Evolutionary conservation across 495 filamentous ascomycete species (phyloP).

Genomic region (Aspergillus baeticus): DNA sequence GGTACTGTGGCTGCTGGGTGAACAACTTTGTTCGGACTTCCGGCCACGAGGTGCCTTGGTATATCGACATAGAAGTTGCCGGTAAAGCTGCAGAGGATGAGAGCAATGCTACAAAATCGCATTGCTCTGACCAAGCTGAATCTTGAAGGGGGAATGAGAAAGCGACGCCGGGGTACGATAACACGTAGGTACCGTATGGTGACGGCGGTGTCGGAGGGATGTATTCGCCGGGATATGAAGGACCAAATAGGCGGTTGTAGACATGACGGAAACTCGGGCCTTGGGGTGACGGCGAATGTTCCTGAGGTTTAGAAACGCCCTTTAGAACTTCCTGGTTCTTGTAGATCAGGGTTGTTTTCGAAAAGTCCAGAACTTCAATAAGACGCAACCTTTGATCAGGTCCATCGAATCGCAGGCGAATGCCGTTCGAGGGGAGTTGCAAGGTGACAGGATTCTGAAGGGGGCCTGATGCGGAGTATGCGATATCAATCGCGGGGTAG

Average conservation of each 20-base stretch:
- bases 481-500: slow-evolving; percentile 80
- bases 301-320: slow-evolving; percentile 45
- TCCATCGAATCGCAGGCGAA: slow-evolving; percentile 90
- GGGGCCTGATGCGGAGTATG: slow-evolving; percentile 69
- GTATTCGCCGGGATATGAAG: slow-evolving; percentile 90
- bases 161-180: slow-evolving; percentile 91
- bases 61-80: slow-evolving; percentile 83
- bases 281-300: slow-evolving; percentile 37
- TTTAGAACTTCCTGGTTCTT: slow-evolving; percentile 84
- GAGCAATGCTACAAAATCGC: slow-evolving; percentile 83
- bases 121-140: slow-evolving; percentile 73
- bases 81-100: slow-evolving; percentile 72
- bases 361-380: slow-evolving; percentile 88
- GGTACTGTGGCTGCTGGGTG: slow-evolving; percentile 66
- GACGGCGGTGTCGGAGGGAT: slow-evolving; percentile 55
- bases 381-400: slow-evolving; percentile 87
- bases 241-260: slow-evolving; percentile 86
- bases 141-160: slow-evolving; percentile 82
- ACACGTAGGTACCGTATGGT: slow-evolving; percentile 68
- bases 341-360: slow-evolving; percentile 77
- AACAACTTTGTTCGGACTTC: slow-evolving; percentile 74
- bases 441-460: slow-evolving; percentile 70
- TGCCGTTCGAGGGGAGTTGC: slow-evolving; percentile 75
- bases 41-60: slow-evolving; percentile 84
- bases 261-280: slow-evolving; percentile 88